These are phyloP conservation scores for Eucalyptus cladocalyx DNA, from an alignment of 345 rosid species.

Conservation along the genomic window DNA sequence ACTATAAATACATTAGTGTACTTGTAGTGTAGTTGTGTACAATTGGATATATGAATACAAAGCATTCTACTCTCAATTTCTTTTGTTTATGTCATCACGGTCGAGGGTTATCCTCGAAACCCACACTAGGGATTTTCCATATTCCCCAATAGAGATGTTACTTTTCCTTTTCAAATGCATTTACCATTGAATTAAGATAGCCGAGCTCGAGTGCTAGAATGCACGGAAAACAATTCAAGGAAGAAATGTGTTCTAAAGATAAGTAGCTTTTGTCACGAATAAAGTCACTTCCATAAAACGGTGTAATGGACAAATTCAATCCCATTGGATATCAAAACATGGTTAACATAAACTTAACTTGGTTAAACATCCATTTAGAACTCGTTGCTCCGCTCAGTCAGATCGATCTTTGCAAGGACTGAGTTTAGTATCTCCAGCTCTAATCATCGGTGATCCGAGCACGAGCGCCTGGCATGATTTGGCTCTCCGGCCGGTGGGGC, in stretches of 20 bases:
- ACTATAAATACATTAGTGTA: no score
- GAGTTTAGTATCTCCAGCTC: not conserved
- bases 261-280: not conserved
- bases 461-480: not conserved
- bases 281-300: not conserved
- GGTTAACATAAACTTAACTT: fast-evolving
- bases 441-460: not conserved
- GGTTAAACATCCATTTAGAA: fast-evolving
- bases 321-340: not conserved
- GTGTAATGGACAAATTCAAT: not conserved
- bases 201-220: not conserved
- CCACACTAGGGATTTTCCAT: not conserved
- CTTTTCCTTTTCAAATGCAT: not conserved
- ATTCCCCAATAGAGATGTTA: not conserved
- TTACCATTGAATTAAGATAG: not conserved
- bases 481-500: not conserved
- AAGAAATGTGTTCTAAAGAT: not conserved
- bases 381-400: fast-evolving
- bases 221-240: not conserved
- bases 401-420: no score
- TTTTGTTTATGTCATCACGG: no score
- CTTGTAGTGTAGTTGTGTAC: no score
- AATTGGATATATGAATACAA: no score
- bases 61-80: no score
- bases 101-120: not conserved